phyloP scores from a whole-genome alignment of 1,139 yeast species.

The Magnusiomyces fungicola region DNA sequence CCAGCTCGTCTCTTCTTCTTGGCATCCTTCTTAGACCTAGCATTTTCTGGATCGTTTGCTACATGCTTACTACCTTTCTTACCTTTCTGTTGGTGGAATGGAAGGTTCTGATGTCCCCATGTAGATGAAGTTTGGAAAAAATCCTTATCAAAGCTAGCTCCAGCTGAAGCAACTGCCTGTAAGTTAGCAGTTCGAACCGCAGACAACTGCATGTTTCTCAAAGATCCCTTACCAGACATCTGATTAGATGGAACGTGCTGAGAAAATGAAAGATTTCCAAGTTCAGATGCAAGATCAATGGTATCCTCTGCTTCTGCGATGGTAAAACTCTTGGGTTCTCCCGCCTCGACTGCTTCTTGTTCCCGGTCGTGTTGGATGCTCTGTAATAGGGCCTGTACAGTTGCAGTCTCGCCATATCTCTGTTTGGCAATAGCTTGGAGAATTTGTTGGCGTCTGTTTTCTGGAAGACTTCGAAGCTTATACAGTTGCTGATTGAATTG shows the following conservation, averaged over 20 bases:
- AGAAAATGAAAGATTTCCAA: constrained; percentile 68
- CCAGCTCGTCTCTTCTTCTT: constrained; percentile 40
- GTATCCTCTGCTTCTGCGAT: constrained; percentile 28
- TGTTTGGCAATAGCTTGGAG: constrained; percentile 37
- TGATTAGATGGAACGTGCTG: constrained; percentile 49
- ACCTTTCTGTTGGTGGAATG: constrained; percentile 57
- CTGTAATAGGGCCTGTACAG: constrained; percentile 1
- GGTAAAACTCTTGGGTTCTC: constrained; percentile 26
- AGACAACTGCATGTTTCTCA: constrained; percentile 9
- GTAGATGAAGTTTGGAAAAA: constrained; percentile 65
- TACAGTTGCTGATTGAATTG: constrained; percentile 73
- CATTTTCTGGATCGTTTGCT: background rate
- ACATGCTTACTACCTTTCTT: constrained; percentile 65
- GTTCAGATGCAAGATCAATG: constrained; percentile 62
- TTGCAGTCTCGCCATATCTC: constrained; percentile 14
- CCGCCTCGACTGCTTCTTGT: background rate
- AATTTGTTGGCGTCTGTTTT: constrained; percentile 66
- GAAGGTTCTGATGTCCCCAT: constrained; percentile 55
- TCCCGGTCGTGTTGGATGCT: constrained; percentile 1
- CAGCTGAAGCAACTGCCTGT: constrained; percentile 45
- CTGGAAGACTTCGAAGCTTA: constrained; percentile 52
- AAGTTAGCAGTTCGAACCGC: constrained; percentile 33
- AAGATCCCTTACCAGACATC: constrained; percentile 19
- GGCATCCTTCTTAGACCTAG: constrained; percentile 43
- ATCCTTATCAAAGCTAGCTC: constrained; percentile 73